These are phyloP conservation scores for Penicillium bialowiezense DNA, from an alignment of 495 filamentous ascomycete species.

Conservation along the genomic window DNA sequence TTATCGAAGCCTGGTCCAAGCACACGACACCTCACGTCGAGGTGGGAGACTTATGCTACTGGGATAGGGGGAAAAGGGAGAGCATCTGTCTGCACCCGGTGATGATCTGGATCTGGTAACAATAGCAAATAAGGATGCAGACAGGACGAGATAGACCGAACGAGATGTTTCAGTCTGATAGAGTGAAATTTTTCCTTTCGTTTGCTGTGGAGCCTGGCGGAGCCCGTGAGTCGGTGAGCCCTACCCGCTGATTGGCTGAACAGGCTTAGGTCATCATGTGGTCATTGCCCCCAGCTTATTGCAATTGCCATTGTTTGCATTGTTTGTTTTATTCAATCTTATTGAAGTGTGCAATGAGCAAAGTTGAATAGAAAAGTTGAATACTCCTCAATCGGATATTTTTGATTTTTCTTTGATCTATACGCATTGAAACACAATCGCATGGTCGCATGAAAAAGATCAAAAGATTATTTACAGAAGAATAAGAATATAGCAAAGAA, in stretches of 20 bases:
- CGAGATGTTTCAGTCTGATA: constrained; percentile 7
- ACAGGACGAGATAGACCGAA: too few species aligned
- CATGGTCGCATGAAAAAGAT: too few species aligned
- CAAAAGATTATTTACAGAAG: neutral
- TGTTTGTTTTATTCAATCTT: too few species aligned
- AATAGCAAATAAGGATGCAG: constrained; percentile 16
- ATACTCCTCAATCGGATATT: too few species aligned
- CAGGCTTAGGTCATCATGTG: constrained; percentile 19
- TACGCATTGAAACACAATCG: too few species aligned
- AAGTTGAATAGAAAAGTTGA: too few species aligned
- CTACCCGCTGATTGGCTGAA: constrained; percentile 10
- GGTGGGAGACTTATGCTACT: constrained; percentile 16
- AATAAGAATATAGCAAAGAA: constrained; percentile 1
- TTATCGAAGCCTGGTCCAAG: constrained; percentile 14
- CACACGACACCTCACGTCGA: constrained; percentile 25
- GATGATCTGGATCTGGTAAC: constrained; percentile 8
- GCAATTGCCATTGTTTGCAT: too few species aligned
- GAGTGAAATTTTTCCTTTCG: constrained; percentile 20
- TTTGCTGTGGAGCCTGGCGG: constrained; percentile 17
- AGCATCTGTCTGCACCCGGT: constrained; percentile 20
- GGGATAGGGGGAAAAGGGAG: constrained; percentile 4
- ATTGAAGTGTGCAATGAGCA: too few species aligned
- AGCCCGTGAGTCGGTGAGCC: constrained; percentile 25
- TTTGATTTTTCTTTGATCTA: neutral
- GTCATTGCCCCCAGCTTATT: too few species aligned